Evolutionary conservation across 352 stramenopile genomes (phyloP), one percentile per base, ranked within the genome.

Genomic region (Pythium graminicola): DNA sequence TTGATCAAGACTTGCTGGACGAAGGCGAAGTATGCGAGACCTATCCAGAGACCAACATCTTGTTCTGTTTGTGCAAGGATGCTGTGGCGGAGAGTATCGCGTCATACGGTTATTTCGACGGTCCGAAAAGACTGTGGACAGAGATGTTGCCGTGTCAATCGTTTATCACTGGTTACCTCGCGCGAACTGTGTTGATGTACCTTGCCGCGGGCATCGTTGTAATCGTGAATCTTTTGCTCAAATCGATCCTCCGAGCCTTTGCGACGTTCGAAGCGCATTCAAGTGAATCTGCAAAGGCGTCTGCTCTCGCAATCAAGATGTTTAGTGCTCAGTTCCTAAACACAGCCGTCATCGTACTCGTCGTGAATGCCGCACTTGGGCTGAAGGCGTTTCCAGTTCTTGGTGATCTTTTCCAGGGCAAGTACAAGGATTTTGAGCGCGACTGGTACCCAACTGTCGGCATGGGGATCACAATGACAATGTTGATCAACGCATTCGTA

Each of bases 361-460:
- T 92, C 6, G 77, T 94, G 8, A 94, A 94, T 44, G 71, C 81
- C 1, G 46, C 76, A 10, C 57, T 90, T 0, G 65, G 58, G 2
- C 40, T 88, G 10, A 64, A 47, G 5, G 43, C 44, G 1, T 50
- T 85, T 7, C 77, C 79, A 0, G 23, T 90, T 6, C 41, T 76
- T 1, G 62, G 64, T 0, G 74, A 88, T 1, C 64, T 93, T 3
- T 75, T 93, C 43, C 67, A 86, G 40, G 84, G 84, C 27, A 83
- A 90, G 42, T 95, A 78, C 57, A 65, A 26, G 3, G 84, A 94
- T 54, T 93, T 95, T 60, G 73, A 91, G 50, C 81, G 82, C 32
- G 72, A 86, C 6, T 95, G 84, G 84, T 95, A 93, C 61, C 77
- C 80, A 10, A 89, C 67, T 5, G 84, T 95, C n/a, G 84, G 84